Conservation (phyloP, 2,329 filamentous ascomycete species). For the Alternaria sp. region DNA sequence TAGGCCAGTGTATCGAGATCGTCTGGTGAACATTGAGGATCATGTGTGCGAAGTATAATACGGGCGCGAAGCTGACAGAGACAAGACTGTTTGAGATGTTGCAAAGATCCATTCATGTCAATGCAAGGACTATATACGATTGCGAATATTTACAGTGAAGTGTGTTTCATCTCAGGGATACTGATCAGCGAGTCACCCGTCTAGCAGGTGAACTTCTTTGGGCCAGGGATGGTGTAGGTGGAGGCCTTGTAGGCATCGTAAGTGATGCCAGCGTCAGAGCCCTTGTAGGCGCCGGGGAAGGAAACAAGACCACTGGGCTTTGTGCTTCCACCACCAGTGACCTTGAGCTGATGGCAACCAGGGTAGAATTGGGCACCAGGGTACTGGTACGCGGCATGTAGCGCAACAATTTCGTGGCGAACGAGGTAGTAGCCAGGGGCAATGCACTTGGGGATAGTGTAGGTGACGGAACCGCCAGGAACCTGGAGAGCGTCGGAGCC, state of each 20-base stretch:
- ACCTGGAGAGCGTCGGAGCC: slow-evolving; percentile 57
- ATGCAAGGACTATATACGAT: slow-evolving; percentile 7
- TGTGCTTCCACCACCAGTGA: slow-evolving; percentile 59
- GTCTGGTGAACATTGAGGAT: not conserved
- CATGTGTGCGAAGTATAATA: not conserved
- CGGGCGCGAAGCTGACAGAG: not conserved
- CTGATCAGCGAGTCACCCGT: not conserved
- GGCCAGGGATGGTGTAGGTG: slow-evolving; percentile 41
- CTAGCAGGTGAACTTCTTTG: slow-evolving; percentile 42
- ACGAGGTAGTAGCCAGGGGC: slow-evolving; percentile 65
- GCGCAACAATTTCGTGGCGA: slow-evolving; percentile 65
- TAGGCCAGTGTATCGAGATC: not conserved
- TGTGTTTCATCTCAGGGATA: not conserved
- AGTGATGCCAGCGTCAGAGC: slow-evolving; percentile 60
- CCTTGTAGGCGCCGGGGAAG: slow-evolving; percentile 64
- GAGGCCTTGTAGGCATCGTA: slow-evolving; percentile 60
- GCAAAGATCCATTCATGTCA: slow-evolving; percentile 3
- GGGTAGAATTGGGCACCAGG: slow-evolving; percentile 67
- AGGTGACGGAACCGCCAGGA: slow-evolving; percentile 55
- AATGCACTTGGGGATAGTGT: slow-evolving; percentile 64
- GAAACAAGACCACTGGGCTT: slow-evolving; percentile 54
- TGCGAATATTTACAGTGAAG: slow-evolving; percentile 19
- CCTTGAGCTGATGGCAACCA: slow-evolving; percentile 65
- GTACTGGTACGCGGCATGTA: slow-evolving; percentile 59
- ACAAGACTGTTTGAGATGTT: not conserved